Base-by-base conservation (phyloP, 2,329 filamentous ascomycete genomes). In the Nemania sp. region DNA sequence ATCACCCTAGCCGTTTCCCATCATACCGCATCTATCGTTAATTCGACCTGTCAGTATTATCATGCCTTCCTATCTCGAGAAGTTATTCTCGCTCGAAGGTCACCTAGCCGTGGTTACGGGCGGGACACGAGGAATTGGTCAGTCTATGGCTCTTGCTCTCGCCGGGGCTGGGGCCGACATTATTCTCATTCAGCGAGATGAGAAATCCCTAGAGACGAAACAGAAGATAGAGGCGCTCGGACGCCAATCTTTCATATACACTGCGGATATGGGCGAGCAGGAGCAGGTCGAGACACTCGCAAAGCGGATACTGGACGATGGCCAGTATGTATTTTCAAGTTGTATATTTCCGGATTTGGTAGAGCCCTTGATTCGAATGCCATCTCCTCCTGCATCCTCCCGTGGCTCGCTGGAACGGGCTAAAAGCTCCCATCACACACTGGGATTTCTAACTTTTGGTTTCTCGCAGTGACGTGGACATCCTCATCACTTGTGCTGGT, bases 401-500 rank as follows among this genome's bases (percentile, higher is more conserved):
- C 11, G 11, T 11, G 4, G 10, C 18, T 32, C 26, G 20, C 10
- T 5, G 24, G 41, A 22, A 32, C 10, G 15, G 5, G 41, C 10
- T 5, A 5, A 10, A 47, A 10, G 7, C 26, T 58, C 18, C 26
- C 27, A 35, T 24, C 18, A n/a, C 27, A 26, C 47, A 27, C 27
- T 4, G 13, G 6, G 29, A 6, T 10, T n/a, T 49, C 45, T 60
- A 24, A 60, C 43, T 6, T 5, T 18, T 35, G 15, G 26, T 5
- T 20, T 60, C 20, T 29, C 22, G 26, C 27, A 60, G 57, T 75
- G 78, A 89, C 76, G 88, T 96, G 69, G 87, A 92, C 77, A 92
- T 97, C 75, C 87, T 97, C 11, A 82, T 97, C 75, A 97, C 94
- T 80, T 93, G 92, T 80, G 93, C 92, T 18, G 93, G 93, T 27